Base-by-base conservation (phyloP, 768 basidiomycete genomes). In the Tylopilus rubrobrunneus region DNA sequence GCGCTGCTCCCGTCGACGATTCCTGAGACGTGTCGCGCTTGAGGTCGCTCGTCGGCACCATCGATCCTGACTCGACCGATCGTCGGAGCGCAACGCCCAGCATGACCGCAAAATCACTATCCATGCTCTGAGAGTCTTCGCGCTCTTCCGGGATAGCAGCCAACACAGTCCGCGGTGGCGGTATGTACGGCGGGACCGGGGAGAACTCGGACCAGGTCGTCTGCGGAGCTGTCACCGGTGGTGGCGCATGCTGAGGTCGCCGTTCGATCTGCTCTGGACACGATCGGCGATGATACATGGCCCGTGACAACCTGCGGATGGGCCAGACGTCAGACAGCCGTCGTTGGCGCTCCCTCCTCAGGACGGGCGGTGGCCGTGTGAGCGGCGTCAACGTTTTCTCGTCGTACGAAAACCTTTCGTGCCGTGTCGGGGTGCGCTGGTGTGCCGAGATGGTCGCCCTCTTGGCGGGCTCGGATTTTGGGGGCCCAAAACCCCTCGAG, bases 171-270 rank as follows among this genome's bases (percentile, higher is more conserved):
- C 62, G 69, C 23, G 62, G 41, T 14, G 55, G 34, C 31, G 60
- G 37, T 12, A 56, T 61, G 41, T 65, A 69, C 21, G 49, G 54
- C 39, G 51, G 47, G 7, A 52, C 59, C 4, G 58, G 56, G 8
- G 66, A 52, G 46, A 71, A 69, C 48, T 64, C 59, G 45, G 68
- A 70, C 68, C 67, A 67, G 19, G 69, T 71, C 37, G 68, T 65
- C 43, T 58, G 63, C 11, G 57, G 57, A 19, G 12, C 48, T 11
- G 46, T 25, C 23, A 9, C 39, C 4, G 43, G 39, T 2, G 54
- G 28, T 11, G 31, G 31, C 5, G 41, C 27, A 21, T 36, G 28
- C 46, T 43, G 58, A 31, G 28, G 33, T 17, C 33, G 17, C 15
- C n/a, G 45, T 17, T 39, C 37, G 14, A n/a, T 25, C 41, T 43